These are phyloP conservation scores for Thermochaetoides thermophila DNA, from an alignment of 495 filamentous ascomycete species.

Conservation along the genomic window DNA sequence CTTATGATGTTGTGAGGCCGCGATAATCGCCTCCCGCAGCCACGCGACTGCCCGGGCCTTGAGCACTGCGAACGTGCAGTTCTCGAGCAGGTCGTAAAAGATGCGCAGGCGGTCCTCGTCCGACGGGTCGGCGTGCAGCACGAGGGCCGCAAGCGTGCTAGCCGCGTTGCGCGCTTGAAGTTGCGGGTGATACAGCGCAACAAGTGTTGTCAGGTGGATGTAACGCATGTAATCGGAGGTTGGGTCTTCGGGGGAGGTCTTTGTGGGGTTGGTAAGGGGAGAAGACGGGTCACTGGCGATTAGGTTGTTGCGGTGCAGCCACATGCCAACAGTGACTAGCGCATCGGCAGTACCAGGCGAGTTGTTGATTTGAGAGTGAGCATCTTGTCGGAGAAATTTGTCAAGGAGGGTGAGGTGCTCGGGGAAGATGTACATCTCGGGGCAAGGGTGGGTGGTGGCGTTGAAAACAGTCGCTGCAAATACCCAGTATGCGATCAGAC, in stretches of 20 bases:
- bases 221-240: constrained; percentile 35
- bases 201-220: constrained; percentile 45
- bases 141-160: constrained; percentile 52
- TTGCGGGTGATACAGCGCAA: constrained; percentile 53
- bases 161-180: constrained; percentile 57
- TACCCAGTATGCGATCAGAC: constrained; percentile 44
- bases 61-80: constrained; percentile 61
- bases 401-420: constrained; percentile 44
- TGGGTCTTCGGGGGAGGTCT: constrained; percentile 10
- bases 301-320: constrained; percentile 27
- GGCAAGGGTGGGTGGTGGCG: constrained; percentile 27
- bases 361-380: constrained; percentile 19
- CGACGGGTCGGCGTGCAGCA: constrained; percentile 66
- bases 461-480: constrained; percentile 39
- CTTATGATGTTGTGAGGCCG: constrained; percentile 14
- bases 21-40: constrained; percentile 71
- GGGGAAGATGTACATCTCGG: constrained; percentile 46
- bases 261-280: constrained; percentile 5
- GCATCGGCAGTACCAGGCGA: constrained; percentile 31
- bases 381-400: constrained; percentile 40
- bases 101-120: constrained; percentile 55
- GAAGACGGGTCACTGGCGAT: constrained; percentile 12
- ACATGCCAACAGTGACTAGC: constrained; percentile 35
- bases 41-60: constrained; percentile 74
- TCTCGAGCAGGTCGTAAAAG: constrained; percentile 65